Evolutionary conservation across 306 rosid genomes (phyloP).

Genomic region (Spatholobus suberectus): DNA sequence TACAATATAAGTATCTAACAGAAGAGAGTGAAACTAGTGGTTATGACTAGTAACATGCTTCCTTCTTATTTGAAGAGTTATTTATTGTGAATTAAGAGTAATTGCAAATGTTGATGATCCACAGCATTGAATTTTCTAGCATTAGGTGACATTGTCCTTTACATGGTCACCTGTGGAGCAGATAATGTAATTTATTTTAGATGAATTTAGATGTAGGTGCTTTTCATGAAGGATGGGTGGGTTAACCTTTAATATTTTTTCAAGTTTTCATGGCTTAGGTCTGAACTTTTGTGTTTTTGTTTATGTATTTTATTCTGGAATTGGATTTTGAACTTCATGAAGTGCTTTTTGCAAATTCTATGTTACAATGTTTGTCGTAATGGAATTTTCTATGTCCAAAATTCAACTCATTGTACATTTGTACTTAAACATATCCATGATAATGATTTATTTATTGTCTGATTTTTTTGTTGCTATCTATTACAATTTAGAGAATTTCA

Average conservation of each 20-base stretch:
- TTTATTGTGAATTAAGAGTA: not conserved
- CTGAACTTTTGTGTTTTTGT: not conserved
- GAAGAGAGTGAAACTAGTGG: conserved; percentile 7
- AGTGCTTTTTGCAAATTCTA: not conserved
- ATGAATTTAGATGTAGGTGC: not conserved
- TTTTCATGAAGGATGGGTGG: not conserved
- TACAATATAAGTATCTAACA: conserved; percentile 17
- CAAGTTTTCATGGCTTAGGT: not conserved
- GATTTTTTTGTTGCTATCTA: not conserved
- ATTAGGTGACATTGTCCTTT: not conserved
- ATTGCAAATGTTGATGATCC: conserved; percentile 12
- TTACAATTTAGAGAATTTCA: no score
- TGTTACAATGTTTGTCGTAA: not conserved
- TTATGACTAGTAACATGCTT: conserved; percentile 2
- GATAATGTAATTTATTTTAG: not conserved
- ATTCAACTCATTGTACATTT: not conserved
- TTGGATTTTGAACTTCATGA: not conserved
- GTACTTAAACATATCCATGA: not conserved
- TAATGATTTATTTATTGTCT: not conserved
- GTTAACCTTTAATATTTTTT: not conserved
- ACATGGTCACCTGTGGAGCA: not conserved
- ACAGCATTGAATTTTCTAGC: not conserved
- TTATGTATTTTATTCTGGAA: not conserved
- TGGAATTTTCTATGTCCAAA: not conserved
- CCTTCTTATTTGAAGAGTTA: conserved; percentile 26